Evolutionary conservation across 305 asterid species (phyloP), one percentile per base, ranked within the genome.

Genomic region (Salvia sclarea): DNA sequence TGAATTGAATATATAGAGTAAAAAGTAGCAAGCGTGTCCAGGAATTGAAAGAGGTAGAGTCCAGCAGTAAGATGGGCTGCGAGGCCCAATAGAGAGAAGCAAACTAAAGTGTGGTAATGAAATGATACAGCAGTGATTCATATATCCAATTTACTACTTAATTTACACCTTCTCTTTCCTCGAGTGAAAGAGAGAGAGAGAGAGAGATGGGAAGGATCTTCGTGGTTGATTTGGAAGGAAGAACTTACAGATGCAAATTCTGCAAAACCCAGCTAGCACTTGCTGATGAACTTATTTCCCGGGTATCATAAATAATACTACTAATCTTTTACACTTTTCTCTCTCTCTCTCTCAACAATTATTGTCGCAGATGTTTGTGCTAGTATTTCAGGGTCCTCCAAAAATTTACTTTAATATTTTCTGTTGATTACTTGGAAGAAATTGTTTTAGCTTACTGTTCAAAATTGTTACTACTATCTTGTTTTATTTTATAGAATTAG

Each of bases 181-280:
- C n/a, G 65, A 4, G 25, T 31, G 31, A 8, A 33, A 12, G 50
- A 13, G 69, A 28, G 61, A 48, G 73, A 30, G 69, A 25, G 61
- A 54, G 55, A 61, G 80, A 76, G 58, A 91, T 91, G 97, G 97
- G 97, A 49, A 86, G 97, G 74, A 48, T 88, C 35, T 88, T 88
- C 76, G 78, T 82, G 73, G 80, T 86, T 74, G 92, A 91, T 69
- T 88, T 91, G 37, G 92, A 87, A 79, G 96, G 95, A 38, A 78
- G 77, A 69, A 74, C 82, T 56, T 91, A 85, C 85, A 82, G 79
- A 47, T 91, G 98, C 96, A 91, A 86, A 79, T 84, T 79, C 76
- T 91, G 98, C 79, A 80, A 89, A 76, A 86, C 96, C 61, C 82
- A 80, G 22, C 75, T 91, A 55, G 95, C 86, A 40, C 92, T 80